A percentile compares a stretch with the other conserved stretches of the same genome.
Evolutionary conservation across 2,329 filamentous ascomycete genomes (phyloP).

Genomic region (Pestalotiopsis sp.): DNA sequence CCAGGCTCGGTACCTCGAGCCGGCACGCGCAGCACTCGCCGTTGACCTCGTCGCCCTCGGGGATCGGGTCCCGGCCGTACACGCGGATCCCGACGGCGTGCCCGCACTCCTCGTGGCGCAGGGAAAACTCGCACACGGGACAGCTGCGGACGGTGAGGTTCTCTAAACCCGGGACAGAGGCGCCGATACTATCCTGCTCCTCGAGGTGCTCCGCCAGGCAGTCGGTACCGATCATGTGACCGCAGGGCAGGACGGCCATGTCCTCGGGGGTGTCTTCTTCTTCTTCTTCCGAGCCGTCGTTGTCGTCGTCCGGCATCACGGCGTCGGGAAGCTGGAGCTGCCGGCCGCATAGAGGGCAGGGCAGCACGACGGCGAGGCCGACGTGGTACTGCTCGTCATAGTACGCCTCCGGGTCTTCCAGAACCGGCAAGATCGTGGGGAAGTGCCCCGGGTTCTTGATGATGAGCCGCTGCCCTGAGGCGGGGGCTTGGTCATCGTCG

Average conservation of each 20-base stretch:
- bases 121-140: neutral
- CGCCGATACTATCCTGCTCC: too few species aligned
- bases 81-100: neutral
- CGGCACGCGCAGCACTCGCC: neutral
- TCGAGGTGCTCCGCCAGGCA: slow-evolving; percentile 2
- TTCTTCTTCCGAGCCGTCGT: neutral
- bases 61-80: neutral
- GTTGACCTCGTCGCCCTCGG: slow-evolving; percentile 4
- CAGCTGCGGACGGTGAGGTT: too few species aligned
- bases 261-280: neutral
- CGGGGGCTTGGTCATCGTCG: too few species aligned
- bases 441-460: too few species aligned
- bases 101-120: neutral
- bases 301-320: neutral
- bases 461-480: too few species aligned
- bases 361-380: neutral
- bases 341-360: neutral
- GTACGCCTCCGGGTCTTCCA: too few species aligned
- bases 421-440: too few species aligned
- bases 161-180: too few species aligned
- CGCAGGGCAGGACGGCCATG: slow-evolving; percentile 6
- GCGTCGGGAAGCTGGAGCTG: neutral
- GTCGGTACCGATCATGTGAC: slow-evolving; percentile 8
- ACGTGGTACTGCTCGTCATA: neutral
- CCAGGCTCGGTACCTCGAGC: neutral